Evolutionary conservation across 495 filamentous ascomycete genomes (phyloP).

Genomic region (Pyronema domesticum): DNA sequence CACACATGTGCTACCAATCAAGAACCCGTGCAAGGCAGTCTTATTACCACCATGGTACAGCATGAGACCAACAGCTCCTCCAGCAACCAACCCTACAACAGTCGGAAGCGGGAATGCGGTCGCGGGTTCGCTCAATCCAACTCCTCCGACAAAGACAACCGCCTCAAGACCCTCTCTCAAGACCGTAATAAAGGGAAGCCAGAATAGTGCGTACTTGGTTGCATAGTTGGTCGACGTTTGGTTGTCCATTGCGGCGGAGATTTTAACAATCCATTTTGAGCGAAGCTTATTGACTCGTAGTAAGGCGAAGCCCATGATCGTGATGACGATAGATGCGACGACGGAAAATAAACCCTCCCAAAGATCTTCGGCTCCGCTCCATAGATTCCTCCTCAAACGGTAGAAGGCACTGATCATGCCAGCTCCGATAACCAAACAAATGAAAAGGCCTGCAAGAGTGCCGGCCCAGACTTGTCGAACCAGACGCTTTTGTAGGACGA

Average conservation of each 20-base stretch:
- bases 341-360: constrained; percentile 53
- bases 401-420: constrained; percentile 56
- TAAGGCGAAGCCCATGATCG: constrained; percentile 52
- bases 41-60: constrained; percentile 49
- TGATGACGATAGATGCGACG: constrained; percentile 46
- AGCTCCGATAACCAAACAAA: constrained; percentile 41
- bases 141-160: constrained; percentile 54
- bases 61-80: constrained; percentile 37
- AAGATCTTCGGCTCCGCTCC: constrained; percentile 40
- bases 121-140: constrained; percentile 43
- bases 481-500: constrained; percentile 11
- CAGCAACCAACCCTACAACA: constrained; percentile 39
- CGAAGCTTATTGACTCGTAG: constrained; percentile 55
- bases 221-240: constrained; percentile 35
- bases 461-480: constrained; percentile 37
- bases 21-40: constrained; percentile 44
- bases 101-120: constrained; percentile 47
- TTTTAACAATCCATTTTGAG: constrained; percentile 50
- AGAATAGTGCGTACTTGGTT: constrained; percentile 49
- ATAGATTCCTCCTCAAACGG: constrained; percentile 36
- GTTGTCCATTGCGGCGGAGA: constrained; percentile 37
- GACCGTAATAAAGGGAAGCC: constrained; percentile 55
- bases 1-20: constrained; percentile 50
- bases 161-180: constrained; percentile 53
- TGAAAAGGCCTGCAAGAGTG: constrained; percentile 33